Evolutionary conservation across 208 protist genomes (phyloP).

Genomic region (Trypanosoma rangeli): DNA sequence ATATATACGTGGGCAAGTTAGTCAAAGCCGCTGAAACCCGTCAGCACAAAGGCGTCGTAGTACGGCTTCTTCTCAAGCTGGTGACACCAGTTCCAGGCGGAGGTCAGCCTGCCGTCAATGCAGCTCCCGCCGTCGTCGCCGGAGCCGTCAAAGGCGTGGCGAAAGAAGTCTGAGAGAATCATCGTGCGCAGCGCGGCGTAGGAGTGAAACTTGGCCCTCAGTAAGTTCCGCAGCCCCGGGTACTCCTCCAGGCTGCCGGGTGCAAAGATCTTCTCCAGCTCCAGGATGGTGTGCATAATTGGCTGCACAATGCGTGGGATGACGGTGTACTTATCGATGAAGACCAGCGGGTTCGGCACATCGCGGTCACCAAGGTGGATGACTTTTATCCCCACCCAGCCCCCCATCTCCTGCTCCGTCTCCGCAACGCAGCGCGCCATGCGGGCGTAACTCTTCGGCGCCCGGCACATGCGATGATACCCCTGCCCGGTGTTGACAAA

Average conservation of each 20-base stretch:
- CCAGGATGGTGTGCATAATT: slow-evolving; percentile 83
- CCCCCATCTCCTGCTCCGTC: slow-evolving; percentile 75
- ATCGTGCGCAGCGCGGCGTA: slow-evolving; percentile 58
- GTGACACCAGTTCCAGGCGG: slow-evolving; percentile 98
- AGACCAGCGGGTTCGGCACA: slow-evolving; percentile 97
- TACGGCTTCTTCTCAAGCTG: slow-evolving; percentile 96
- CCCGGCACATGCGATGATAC: slow-evolving; percentile 92
- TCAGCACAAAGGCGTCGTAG: slow-evolving; percentile 95
- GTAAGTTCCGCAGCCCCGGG: slow-evolving; percentile 69
- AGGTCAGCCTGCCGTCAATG: slow-evolving; percentile 97
- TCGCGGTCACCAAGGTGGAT: slow-evolving; percentile 97
- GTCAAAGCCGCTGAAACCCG: slow-evolving; percentile 96
- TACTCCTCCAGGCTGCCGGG: slow-evolving; percentile 39
- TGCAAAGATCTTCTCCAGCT: slow-evolving; percentile 66
- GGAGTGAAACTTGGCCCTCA: slow-evolving; percentile 76
- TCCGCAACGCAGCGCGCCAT: slow-evolving; percentile 86
- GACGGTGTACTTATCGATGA: slow-evolving; percentile 99
- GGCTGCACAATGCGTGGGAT: slow-evolving; percentile 94
- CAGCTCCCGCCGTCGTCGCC: slow-evolving; percentile 94
- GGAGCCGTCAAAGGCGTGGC: slow-evolving; percentile 93
- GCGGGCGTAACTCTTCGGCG: slow-evolving; percentile 75
- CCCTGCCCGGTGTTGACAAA: slow-evolving; percentile 95
- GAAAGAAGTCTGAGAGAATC: slow-evolving; percentile 96
- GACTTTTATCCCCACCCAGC: slow-evolving; percentile 96
- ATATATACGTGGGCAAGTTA: too few relatives aligned